A percentile compares a stretch with the other conserved stretches of the same genome.
These are phyloP conservation scores for Zychaea mexicana DNA, from an alignment of 371 early-diverging fungal genomes.

Conservation along the genomic window DNA sequence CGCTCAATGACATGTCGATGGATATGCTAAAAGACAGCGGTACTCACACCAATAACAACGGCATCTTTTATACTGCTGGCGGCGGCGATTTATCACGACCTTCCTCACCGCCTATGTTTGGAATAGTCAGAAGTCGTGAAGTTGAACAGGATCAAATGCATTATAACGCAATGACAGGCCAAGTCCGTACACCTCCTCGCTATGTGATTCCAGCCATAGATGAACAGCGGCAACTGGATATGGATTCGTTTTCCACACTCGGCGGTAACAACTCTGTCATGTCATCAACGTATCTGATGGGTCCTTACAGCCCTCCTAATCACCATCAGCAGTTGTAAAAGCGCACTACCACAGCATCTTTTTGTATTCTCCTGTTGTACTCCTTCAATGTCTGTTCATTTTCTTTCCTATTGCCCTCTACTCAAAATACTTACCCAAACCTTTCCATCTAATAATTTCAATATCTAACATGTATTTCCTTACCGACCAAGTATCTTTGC, in stretches of 20 bases:
- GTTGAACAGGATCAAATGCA: conserved; percentile 29
- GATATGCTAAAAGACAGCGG: conserved; percentile 7
- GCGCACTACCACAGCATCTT: not conserved
- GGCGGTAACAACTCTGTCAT: conserved; percentile 4
- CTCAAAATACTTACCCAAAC: too few species aligned
- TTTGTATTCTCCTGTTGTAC: not conserved
- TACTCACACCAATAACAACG: not conserved
- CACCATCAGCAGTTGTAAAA: not conserved
- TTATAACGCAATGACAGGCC: conserved; percentile 31
- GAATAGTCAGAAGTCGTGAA: not conserved
- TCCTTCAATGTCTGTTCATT: not conserved
- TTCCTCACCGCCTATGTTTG: not conserved
- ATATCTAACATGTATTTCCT: too few species aligned
- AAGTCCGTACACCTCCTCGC: conserved; percentile 24
- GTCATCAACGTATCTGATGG: conserved; percentile 3
- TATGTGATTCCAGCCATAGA: conserved; percentile 8
- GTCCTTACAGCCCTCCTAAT: not conserved
- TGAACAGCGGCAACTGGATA: conserved; percentile 1
- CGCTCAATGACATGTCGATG: conserved; percentile 16
- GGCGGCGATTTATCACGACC: conserved; percentile 3
- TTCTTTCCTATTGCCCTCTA: not conserved
- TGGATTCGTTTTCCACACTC: conserved; percentile 3
- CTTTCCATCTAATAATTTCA: too few species aligned
- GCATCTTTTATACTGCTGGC: not conserved
- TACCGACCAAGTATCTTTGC: too few species aligned